Evolutionary conservation across 2,329 filamentous ascomycete species (phyloP), one percentile per base, ranked within the genome.

Genomic region (Paradendryphiella salina): DNA sequence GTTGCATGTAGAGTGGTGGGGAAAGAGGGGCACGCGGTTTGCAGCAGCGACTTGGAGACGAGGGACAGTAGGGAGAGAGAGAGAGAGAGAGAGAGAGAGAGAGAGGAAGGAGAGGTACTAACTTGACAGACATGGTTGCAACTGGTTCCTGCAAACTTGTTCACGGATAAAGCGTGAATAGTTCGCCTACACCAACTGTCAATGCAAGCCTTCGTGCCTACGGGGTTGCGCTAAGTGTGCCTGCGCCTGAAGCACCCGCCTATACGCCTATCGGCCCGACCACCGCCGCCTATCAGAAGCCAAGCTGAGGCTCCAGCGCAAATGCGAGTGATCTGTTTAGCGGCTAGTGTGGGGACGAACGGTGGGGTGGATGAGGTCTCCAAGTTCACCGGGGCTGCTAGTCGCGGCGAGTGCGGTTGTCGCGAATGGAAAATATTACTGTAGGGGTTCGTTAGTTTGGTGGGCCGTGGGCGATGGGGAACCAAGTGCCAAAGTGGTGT

Each of bases 81-180:
- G 34, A 17, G 18, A 9, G n/a, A 17, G 45, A 40, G 40, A 40
- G 33, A 32, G 34, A 38, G 37, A 36, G 50, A 54, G 57, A 40
- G 26, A 46, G 38, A 33, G 37, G 38, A 40, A 35, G 50, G 53
- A 53, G 40, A 32, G 38, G 51, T 61, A 73, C 71, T 69, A 48
- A 74, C 72, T 74, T 74, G 63, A 74, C 67, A 54, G 71, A 73
- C 72, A 74, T 74, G 40, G 41, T 32, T 62, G 55, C 50, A 56
- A 50, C 57, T 31, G 28, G 29, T 53, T 55, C 38, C 50, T 51
- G 46, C 44, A 54, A 54, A 54, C 55, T 54, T 59, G 57, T 53
- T 65, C 57, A 54, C 51, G 60, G 50, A 53, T 57, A 54, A 54
- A 41, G 54, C 52, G 48, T 51, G 54, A 54, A 61, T 52, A 46